A percentile compares a stretch with the other conserved stretches of the same genome.
Conservation (phyloP, 2,329 filamentous ascomycete species). For the Penicillium sp. region DNA sequence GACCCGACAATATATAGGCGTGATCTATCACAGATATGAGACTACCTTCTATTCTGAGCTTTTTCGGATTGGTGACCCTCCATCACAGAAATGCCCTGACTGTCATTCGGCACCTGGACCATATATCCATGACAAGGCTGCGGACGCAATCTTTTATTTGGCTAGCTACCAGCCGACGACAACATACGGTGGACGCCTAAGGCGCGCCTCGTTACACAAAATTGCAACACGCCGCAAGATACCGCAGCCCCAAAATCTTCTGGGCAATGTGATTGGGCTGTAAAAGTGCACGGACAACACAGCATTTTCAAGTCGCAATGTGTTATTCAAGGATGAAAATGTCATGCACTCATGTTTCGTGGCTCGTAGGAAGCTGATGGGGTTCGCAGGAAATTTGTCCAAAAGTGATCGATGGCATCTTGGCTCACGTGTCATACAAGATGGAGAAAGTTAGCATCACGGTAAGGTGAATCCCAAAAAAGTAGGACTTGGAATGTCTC, state of each 20-base stretch:
- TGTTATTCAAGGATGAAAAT: neutral
- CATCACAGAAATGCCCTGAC: neutral
- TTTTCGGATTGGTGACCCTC: conserved; percentile 3
- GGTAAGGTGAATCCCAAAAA: neutral
- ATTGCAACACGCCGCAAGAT: neutral
- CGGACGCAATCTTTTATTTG: neutral
- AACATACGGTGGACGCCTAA: neutral
- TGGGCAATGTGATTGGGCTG: neutral
- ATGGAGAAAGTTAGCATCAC: neutral
- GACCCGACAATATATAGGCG: neutral
- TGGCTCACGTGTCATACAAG: neutral
- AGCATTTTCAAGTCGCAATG: neutral
- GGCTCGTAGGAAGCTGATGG: neutral
- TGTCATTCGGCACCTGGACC: neutral
- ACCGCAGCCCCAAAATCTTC: neutral
- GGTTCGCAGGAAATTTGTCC: neutral
- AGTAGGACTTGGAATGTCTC: neutral
- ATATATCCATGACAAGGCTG: neutral
- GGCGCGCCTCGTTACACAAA: neutral
- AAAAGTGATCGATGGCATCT: neutral
- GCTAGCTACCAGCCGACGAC: neutral
- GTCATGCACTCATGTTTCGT: neutral
- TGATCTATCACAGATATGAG: neutral
- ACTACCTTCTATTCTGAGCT: neutral
- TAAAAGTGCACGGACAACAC: neutral